Conservation (phyloP, 768 basidiomycete genomes). For the Chalciporus pseudorubinellus region DNA sequence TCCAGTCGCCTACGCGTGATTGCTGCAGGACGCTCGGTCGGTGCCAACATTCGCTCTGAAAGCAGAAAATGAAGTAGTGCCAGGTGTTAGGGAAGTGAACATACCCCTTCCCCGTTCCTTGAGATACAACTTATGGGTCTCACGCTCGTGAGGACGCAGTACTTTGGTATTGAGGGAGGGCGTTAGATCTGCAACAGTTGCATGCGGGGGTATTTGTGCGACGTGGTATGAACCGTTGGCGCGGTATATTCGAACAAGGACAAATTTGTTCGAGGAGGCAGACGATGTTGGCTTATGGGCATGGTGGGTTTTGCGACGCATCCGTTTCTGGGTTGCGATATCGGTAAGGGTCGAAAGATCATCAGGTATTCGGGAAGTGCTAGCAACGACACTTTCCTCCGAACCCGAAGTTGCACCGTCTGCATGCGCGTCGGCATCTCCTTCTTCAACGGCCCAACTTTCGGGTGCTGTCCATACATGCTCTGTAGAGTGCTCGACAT, state of each 20-base stretch:
- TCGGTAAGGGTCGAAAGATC: conserved; percentile 14
- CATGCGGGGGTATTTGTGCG: conserved; percentile 56
- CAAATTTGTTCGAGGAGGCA: conserved; percentile 27
- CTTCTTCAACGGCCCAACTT: conserved; percentile 70
- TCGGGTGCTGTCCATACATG: conserved; percentile 67
- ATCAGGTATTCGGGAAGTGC: conserved; percentile 17
- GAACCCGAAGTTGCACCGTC: conserved; percentile 43
- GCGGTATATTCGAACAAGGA: conserved; percentile 75
- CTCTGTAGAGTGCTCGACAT: conserved; percentile 21
- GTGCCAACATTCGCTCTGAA: conserved; percentile 78
- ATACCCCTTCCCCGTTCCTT: conserved; percentile 74
- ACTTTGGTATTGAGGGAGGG: conserved; percentile 60
- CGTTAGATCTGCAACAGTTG: conserved; percentile 68
- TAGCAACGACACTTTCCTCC: conserved; percentile 27
- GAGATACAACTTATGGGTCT: conserved; percentile 68
- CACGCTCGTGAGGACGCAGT: conserved; percentile 46
- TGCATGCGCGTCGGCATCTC: conserved; percentile 36
- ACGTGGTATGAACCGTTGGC: conserved; percentile 71
- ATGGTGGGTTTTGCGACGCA: conserved; percentile 25
- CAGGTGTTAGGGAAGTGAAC: conserved; percentile 12
- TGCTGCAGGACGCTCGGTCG: conserved; percentile 78
- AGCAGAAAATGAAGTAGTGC: background rate
- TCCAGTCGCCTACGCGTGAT: conserved; percentile 81
- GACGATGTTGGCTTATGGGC: conserved; percentile 17
- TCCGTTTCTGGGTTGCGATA: conserved; percentile 16